Evolutionary conservation across 2,329 filamentous ascomycete species (phyloP), one percentile per base, ranked within the genome.

Genomic region (Monilinia fructigena): DNA sequence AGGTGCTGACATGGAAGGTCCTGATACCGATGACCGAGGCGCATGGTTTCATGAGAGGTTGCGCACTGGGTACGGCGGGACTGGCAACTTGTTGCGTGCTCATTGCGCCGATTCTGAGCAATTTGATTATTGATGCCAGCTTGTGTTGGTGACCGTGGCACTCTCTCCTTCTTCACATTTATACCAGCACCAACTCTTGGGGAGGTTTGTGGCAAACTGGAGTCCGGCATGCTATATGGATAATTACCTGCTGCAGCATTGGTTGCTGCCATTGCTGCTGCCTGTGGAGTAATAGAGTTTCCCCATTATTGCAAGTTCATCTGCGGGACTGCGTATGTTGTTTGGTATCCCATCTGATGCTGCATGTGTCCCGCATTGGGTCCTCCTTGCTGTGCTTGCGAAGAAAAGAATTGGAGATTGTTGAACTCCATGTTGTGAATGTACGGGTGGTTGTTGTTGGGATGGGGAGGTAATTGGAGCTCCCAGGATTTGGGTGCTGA

Each of bases 241-340:
- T 82, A 80, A 68, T 92, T 89, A 52, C 94, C 93, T 7, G 93
- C 93, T 14, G 94, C 94, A 1, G 94, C 93, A 23, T 94, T 94
- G 1, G 93, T 97, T 28, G 90, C 86, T 55, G 90, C 93, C 91
- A 97, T 95, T 67, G 93, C 93, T 60, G 94, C 93, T 18, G 93
- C 93, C 78, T 96, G 92, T 6, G 74, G 70, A 38, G 72, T 72
- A 56, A 93, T 92, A 26, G 89, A 86, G 45, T 89, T 89, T 79
- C 94, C 92, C 67, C 85, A 89, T 80, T 96, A 96, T 64, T 91
- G 89, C 86, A 96, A 92, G 74, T 84, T 84, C 73, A 87, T 83
- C 70, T 89, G 86, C 69, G 89, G 83, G 66, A 93, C 90, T 67
- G 86, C 89, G 76, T 93, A 94, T 70, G 87, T 83, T 77, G 90